Base-by-base conservation (phyloP, 1,284 basidiomycete species). In the Porogramme epimiltina region DNA sequence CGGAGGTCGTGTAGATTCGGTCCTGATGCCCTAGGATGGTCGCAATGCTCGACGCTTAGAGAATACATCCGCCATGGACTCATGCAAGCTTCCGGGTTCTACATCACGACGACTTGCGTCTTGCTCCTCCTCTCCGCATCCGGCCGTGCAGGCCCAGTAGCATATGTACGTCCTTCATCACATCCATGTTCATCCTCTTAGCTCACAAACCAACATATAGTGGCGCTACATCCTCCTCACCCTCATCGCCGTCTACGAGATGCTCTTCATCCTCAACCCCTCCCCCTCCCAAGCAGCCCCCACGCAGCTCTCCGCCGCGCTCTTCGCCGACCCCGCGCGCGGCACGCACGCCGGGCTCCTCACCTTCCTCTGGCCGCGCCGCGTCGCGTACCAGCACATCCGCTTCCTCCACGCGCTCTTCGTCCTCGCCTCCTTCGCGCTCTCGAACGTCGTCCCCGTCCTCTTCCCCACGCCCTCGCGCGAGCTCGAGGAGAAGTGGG, bases 31-130 rank as follows among this genome's bases (percentile, higher is more conserved):
- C 59, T 91, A 20, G 64, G 61, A 0, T 94, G 91, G 89, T 77
- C 74, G 28, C 73, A 84, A 24, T 85, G 85, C 55, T 74, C 74
- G n/a, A 87, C 86, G 0, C 70, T 77, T 23, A 76, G 79, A 45
- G 92, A 95, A 49, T 92, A 85, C 60, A 72, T 94, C 43, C 71
- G 75, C n/a, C 76, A 78, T 6, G 93, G 93, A 2, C 70, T 94
- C 16, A 64, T 83, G 59, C 77, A 78, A 42, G 80, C 84, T 0
- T 73, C 81, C n/a, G 84, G 83, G 0, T 93, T 90, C 64, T 89
- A 94, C 62, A 76, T 91, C 42, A 73, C 85, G 46, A 77, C 87
- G 10, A 78, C 79, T 3, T 74, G 79, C 11, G 70, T 76, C 25
- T 79, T 94, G 38, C 66, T 91, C 4, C 71, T 91, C 51, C 79